Evolutionary conservation across 768 basidiomycete genomes (phyloP).

Genomic region (Panaeolus cyanescens): DNA sequence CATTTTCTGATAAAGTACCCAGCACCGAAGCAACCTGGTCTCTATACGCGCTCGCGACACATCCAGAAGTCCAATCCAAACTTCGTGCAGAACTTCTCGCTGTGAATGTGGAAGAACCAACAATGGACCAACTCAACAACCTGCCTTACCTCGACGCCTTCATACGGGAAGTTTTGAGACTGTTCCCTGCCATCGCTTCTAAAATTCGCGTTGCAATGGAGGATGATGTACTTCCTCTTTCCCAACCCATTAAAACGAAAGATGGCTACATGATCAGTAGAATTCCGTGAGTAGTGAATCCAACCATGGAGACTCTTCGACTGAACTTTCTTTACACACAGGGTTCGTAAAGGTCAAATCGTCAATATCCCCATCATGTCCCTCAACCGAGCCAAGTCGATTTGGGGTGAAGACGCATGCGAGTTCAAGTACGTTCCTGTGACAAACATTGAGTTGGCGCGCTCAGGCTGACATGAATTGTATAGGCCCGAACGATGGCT

Average conservation of each 20-base stretch:
- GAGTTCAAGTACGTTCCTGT: slow-evolving; percentile 51
- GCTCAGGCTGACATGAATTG: neutral
- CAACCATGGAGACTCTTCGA: neutral
- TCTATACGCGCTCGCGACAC: slow-evolving; percentile 51
- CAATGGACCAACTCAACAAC: slow-evolving; percentile 67
- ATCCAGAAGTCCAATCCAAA: slow-evolving; percentile 49
- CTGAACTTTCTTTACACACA: slow-evolving; percentile 9
- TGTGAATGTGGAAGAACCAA: slow-evolving; percentile 54
- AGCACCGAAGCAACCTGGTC: slow-evolving; percentile 57
- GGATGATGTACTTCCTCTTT: slow-evolving; percentile 57
- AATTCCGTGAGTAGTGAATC: slow-evolving; percentile 22
- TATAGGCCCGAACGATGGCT: slow-evolving; percentile 66
- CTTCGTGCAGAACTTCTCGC: slow-evolving; percentile 59
- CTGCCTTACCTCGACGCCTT: slow-evolving; percentile 71
- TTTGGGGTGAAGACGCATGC: slow-evolving; percentile 65
- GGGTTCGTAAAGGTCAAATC: slow-evolving; percentile 43
- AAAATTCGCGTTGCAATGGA: slow-evolving; percentile 45
- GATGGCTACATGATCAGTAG: slow-evolving; percentile 39
- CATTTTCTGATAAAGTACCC: slow-evolving; percentile 1
- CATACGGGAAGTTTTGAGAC: slow-evolving; percentile 58
- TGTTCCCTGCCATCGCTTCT: slow-evolving; percentile 51
- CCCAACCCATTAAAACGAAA: slow-evolving; percentile 44
- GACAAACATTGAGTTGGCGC: slow-evolving; percentile 25
- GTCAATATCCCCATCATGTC: slow-evolving; percentile 51
- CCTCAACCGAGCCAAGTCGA: slow-evolving; percentile 48